Base-by-base conservation (phyloP, 2,329 filamentous ascomycete species). In the Fusarium sterilihyphosum region DNA sequence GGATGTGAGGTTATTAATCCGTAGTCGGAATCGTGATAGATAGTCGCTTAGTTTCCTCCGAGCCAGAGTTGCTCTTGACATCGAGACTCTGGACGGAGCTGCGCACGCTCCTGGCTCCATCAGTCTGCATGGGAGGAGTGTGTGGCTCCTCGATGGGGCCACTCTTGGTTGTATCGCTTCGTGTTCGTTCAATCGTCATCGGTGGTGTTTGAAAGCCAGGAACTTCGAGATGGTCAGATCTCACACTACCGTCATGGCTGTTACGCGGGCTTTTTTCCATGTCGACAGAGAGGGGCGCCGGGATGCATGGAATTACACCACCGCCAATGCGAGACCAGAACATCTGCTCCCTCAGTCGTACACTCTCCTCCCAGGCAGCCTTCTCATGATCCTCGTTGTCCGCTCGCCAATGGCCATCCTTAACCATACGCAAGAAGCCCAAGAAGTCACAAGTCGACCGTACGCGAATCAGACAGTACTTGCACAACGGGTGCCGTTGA, bases 281-380 rank as follows among this genome's bases (percentile, higher is more conserved):
- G n/a, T 80, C 79, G 20, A 75, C 57, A 12, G 77, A 70, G 4
- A 77, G 69, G n/a, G 78, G 64, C 9, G 61, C 71, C 31, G 83
- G 83, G 17, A 78, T 77, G 16, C 89, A 86, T 3, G 96, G 96
- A 18, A 98, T 85, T 5, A 99, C 94, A 20, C 96, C 96, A 35
- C 95, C 96, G 33, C 96, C 96, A 60, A 99, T 91, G 63, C 96
- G 90, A 58, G 94, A 91, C 96, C 96, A 99, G 81, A 99, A 99
- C 93, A 99, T 98, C 77, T 96, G 92, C 82, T 99, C 96, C 58
- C 96, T 89, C 54, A 98, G 84, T 37, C 93, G 90, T 17, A 98
- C 93, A 65, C 94, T 94, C 85, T 99, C 96, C 80, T 98, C 96
- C 96, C 96, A 99, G 1, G 95, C 94, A 35, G 91, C 90, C 79